Conservation (phyloP, 139 green algal genomes). For the Chlorella sorokiniana region DNA sequence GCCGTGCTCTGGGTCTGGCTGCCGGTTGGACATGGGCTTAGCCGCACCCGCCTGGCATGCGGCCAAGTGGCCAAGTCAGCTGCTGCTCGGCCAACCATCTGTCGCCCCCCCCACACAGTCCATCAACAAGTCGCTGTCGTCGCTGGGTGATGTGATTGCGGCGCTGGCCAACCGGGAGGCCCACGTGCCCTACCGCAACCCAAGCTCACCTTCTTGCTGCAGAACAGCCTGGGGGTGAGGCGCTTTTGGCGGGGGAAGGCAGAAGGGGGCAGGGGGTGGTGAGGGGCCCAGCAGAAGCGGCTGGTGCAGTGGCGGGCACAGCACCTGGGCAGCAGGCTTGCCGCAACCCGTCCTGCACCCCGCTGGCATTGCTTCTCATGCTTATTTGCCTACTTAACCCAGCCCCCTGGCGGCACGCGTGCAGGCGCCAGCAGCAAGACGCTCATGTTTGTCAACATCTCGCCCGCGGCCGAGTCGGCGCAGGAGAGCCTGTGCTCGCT, state of each 20-base stretch:
- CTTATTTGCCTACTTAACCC: neutral
- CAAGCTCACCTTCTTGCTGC: slow-evolving; percentile 96
- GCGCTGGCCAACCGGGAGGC: slow-evolving; percentile 68
- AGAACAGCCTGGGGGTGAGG: slow-evolving; percentile 30
- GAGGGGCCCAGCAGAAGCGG: neutral
- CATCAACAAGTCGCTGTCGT: slow-evolving; percentile 92
- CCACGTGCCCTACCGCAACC: slow-evolving; percentile 90
- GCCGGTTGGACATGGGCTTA: too few relatives aligned
- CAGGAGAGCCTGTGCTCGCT: slow-evolving; percentile 85
- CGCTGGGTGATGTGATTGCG: slow-evolving; percentile 89
- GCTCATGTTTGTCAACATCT: slow-evolving; percentile 95
- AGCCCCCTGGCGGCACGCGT: neutral
- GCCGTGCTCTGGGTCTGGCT: too few relatives aligned
- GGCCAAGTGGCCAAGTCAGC: neutral
- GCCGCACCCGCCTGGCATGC: too few relatives aligned
- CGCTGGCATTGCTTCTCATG: too few relatives aligned
- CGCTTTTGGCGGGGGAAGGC: neutral
- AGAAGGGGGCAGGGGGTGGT: neutral
- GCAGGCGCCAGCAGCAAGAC: slow-evolving; percentile 77
- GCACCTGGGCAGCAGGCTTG: too few relatives aligned
- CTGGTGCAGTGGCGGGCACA: neutral
- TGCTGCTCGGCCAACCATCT: neutral
- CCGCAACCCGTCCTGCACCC: too few relatives aligned
- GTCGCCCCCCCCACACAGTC: slow-evolving; percentile 28
- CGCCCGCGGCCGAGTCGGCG: slow-evolving; percentile 72